phyloP scores from a whole-genome alignment of 1,284 basidiomycete genomes.

The Trametes pubescens region DNA sequence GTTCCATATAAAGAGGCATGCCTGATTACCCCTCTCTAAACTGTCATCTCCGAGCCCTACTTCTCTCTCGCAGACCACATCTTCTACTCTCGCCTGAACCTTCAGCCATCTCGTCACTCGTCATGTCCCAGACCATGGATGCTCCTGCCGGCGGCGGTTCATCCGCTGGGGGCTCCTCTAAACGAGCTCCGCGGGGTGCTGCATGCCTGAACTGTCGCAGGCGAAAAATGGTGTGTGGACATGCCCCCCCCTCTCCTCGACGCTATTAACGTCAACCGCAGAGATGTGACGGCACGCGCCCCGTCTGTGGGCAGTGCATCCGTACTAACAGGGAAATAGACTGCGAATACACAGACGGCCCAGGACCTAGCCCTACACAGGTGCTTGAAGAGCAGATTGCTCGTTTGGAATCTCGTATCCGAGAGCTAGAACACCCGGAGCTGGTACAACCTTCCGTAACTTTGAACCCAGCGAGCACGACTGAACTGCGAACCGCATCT shows the following conservation, averaged over 20 bases:
- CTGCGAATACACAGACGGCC: constrained; percentile 45
- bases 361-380: constrained; percentile 41
- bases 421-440: constrained; percentile 40
- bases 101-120: background rate
- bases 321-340: constrained; percentile 42
- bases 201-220: constrained; percentile 45
- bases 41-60: constrained; percentile 8
- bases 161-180: constrained; percentile 28
- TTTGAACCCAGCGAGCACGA: constrained; percentile 22
- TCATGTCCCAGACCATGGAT: constrained; percentile 22
- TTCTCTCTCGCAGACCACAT: background rate
- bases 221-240: constrained; percentile 41
- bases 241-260: background rate
- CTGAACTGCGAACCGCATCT: constrained; percentile 1
- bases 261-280: constrained; percentile 16
- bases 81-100: background rate
- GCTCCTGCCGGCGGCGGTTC: constrained; percentile 14
- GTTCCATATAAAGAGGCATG: constrained; percentile 23
- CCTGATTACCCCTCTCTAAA: background rate
- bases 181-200: constrained; percentile 42
- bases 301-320: constrained; percentile 43
- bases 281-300: constrained; percentile 43
- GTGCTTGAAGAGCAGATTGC: constrained; percentile 43
- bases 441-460: constrained; percentile 30
- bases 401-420: constrained; percentile 40